Evolutionary conservation across 192 early-diverging fungal species (phyloP).

Genomic region (Pilaira anomala): DNA sequence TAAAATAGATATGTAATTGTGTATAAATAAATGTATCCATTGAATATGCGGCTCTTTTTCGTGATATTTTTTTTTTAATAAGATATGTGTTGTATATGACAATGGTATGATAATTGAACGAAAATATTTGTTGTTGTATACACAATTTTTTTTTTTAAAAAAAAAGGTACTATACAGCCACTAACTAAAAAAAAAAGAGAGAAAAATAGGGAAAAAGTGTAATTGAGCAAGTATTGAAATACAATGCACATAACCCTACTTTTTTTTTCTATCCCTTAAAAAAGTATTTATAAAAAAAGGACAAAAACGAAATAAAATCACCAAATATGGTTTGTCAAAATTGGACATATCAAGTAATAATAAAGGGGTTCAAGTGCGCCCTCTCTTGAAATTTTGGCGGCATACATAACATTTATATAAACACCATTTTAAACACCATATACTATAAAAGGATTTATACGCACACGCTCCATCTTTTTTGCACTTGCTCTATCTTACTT

Average conservation of each 20-base stretch:
- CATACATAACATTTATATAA: conserved; percentile 10
- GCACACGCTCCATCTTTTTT: background rate
- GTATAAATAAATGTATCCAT: too few relatives aligned
- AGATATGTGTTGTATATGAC: too few relatives aligned
- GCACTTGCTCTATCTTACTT: background rate
- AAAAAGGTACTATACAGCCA: too few relatives aligned
- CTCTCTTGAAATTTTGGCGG: conserved; percentile 15
- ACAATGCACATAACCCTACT: background rate
- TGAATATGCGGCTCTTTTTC: too few relatives aligned
- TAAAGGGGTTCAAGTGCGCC: background rate
- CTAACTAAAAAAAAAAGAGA: too few relatives aligned
- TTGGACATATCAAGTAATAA: conserved; percentile 13
- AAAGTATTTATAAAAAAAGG: conserved; percentile 5
- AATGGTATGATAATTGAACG: too few relatives aligned
- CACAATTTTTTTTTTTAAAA: too few relatives aligned
- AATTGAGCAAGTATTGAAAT: background rate
- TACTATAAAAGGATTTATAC: conserved; percentile 8
- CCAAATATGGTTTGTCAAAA: conserved; percentile 19
- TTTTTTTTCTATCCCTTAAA: background rate
- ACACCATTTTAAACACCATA: conserved; percentile 11
- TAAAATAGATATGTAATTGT: too few relatives aligned
- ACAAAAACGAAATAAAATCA: conserved; percentile 17
- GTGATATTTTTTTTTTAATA: too few relatives aligned
- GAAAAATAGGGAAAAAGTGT: too few relatives aligned
- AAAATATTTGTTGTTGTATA: too few relatives aligned